phyloP scores from a whole-genome alignment of 1,139 yeast genomes.

The Blastobotrys aristatus region DNA sequence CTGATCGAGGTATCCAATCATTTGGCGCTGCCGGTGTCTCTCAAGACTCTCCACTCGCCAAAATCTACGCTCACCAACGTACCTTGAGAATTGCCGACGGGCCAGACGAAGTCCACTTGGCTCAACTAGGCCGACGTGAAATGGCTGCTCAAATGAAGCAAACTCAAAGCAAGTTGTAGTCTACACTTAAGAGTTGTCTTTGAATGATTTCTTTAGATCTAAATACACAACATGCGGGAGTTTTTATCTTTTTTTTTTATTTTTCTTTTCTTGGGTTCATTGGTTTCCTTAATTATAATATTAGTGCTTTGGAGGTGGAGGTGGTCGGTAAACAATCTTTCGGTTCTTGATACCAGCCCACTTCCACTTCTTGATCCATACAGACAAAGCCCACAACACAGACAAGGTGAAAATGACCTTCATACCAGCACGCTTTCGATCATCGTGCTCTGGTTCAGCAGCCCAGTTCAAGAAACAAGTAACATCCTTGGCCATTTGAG shows the following conservation, averaged over 20 bases:
- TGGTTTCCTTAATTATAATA: background rate
- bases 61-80: conserved; percentile 52
- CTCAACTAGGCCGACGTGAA: conserved; percentile 52
- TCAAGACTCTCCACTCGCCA: conserved; percentile 59
- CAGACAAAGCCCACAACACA: conserved; percentile 71
- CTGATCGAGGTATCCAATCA: conserved; percentile 67
- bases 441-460: conserved; percentile 97
- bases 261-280: background rate
- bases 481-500: conserved; percentile 99
- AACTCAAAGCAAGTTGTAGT: conserved; percentile 1
- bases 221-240: background rate
- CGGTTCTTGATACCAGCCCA: conserved; percentile 96
- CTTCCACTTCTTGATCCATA: conserved; percentile 97
- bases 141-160: conserved; percentile 21
- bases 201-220: background rate
- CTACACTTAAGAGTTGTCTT: no score
- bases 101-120: conserved; percentile 68
- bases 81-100: conserved; percentile 70
- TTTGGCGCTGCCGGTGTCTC: conserved; percentile 66
- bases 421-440: conserved; percentile 94
- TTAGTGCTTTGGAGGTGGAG: conserved; percentile 43
- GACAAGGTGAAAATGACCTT: conserved; percentile 83
- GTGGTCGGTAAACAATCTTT: conserved; percentile 90
- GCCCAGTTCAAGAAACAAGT: conserved; percentile 96
- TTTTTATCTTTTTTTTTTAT: background rate